These are phyloP conservation scores for Penicillium decumbens DNA, from an alignment of 2,329 filamentous ascomycete species.

Conservation along the genomic window DNA sequence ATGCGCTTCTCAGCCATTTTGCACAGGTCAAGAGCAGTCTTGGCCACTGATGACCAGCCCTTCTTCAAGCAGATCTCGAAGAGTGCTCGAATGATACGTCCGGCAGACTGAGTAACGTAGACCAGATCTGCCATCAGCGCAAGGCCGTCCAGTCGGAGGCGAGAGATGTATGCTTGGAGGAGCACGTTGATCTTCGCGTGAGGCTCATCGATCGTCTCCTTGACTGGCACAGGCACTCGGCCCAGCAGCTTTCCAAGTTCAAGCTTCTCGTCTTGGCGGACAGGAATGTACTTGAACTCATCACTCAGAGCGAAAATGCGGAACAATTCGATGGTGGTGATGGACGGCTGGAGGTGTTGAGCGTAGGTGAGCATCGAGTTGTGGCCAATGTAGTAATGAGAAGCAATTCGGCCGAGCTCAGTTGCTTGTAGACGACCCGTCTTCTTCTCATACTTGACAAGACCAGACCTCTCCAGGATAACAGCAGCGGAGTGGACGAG, in stretches of 20 bases:
- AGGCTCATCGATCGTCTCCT: slow-evolving; percentile 94
- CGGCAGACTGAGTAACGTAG: slow-evolving; percentile 96
- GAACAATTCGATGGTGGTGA: slow-evolving; percentile 93
- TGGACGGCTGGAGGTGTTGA: slow-evolving; percentile 85
- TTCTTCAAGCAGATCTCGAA: slow-evolving; percentile 98
- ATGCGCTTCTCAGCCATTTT: slow-evolving; percentile 99
- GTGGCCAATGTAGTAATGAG: slow-evolving; percentile 97
- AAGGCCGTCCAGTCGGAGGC: slow-evolving; percentile 86
- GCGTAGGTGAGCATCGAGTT: slow-evolving; percentile 97
- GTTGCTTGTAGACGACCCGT: slow-evolving; percentile 82
- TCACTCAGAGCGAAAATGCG: slow-evolving; percentile 92
- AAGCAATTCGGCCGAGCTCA: slow-evolving; percentile 90
- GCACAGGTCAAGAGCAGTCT: slow-evolving; percentile 86
- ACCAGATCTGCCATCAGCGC: slow-evolving; percentile 98
- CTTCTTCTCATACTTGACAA: slow-evolving; percentile 95
- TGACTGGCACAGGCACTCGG: slow-evolving; percentile 89
- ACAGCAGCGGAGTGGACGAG: slow-evolving; percentile 88
- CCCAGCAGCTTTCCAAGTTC: slow-evolving; percentile 88
- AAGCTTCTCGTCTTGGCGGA: slow-evolving; percentile 94
- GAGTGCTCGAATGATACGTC: slow-evolving; percentile 88
- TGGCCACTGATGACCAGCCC: slow-evolving; percentile 89
- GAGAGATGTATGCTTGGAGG: slow-evolving; percentile 91
- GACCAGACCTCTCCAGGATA: slow-evolving; percentile 77
- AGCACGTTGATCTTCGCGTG: slow-evolving; percentile 98
- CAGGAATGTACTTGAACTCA: slow-evolving; percentile 98